Conservation (phyloP, 1,284 basidiomycete species). For the Cryptococcus neoformans region DNA sequence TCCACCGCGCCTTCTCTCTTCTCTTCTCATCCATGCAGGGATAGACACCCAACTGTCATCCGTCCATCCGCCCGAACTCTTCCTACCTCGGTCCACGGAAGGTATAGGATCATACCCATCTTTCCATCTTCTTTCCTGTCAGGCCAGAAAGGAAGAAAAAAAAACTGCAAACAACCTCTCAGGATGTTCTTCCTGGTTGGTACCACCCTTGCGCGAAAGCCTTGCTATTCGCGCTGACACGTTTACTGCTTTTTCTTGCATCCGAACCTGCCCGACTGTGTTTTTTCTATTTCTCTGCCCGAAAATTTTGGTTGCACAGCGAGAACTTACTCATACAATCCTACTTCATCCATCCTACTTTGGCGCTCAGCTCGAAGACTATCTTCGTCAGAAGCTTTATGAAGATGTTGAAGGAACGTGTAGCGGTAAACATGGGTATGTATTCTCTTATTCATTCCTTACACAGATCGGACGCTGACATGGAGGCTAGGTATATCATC, state of each 20-base stretch:
- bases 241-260: neutral
- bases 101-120: neutral
- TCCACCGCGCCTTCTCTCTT: slow-evolving; percentile 1
- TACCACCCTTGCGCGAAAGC: slow-evolving; percentile 19
- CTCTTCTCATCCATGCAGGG: slow-evolving; percentile 5
- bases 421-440: slow-evolving; percentile 79
- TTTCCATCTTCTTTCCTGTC: neutral
- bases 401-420: slow-evolving; percentile 97
- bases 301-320: slow-evolving; percentile 53
- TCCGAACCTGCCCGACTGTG: slow-evolving; percentile 2
- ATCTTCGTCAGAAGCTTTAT: slow-evolving; percentile 88
- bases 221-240: slow-evolving; percentile 26
- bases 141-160: slow-evolving; percentile 1
- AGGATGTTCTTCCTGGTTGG: slow-evolving; percentile 50
- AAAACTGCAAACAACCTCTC: neutral
- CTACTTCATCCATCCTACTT: slow-evolving; percentile 97
- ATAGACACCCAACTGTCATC: neutral
- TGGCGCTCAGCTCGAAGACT: slow-evolving; percentile 90
- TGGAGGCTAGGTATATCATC: slow-evolving; percentile 73
- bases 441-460: slow-evolving; percentile 6
- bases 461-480: neutral
- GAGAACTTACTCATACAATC: slow-evolving; percentile 93
- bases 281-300: slow-evolving; percentile 5
- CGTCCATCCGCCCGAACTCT: too few relatives aligned
- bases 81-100: too few relatives aligned